These are phyloP conservation scores for Escallonia herrerae DNA, from an alignment of 129 eudicot genomes.

Conservation along the genomic window DNA sequence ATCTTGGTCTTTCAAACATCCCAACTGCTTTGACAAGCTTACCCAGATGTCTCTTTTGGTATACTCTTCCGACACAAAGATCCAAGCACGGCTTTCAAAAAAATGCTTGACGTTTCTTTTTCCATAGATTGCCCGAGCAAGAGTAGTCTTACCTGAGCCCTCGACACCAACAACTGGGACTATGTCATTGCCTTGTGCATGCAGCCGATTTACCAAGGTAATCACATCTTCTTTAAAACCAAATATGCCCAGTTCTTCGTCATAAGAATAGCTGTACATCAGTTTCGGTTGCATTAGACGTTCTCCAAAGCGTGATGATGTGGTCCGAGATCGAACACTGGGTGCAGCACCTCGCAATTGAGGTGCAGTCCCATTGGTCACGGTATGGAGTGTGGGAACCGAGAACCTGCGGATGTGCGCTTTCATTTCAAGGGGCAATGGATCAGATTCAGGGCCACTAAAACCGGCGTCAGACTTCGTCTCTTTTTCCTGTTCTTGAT, in stretches of 20 bases:
- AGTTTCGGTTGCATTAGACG: constrained; percentile 14
- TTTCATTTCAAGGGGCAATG: background rate
- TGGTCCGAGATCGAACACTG: constrained; percentile 12
- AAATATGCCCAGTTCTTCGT: constrained; percentile 27
- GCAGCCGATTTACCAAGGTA: constrained; percentile 15
- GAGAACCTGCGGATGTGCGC: background rate
- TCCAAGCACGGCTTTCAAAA: constrained; percentile 34
- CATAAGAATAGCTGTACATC: constrained; percentile 21
- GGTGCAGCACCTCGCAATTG: background rate
- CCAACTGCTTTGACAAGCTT: constrained; percentile 16
- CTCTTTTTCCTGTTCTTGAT: background rate
- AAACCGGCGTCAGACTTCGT: background rate
- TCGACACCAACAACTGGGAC: constrained; percentile 31
- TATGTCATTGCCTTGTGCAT: constrained; percentile 5
- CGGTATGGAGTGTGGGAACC: constrained; percentile 16
- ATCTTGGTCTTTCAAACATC: constrained; percentile 11
- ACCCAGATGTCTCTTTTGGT: constrained; percentile 10
- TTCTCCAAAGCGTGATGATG: background rate
- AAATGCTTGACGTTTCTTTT: constrained; percentile 26
- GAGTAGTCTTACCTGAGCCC: constrained; percentile 58
- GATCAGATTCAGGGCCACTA: background rate
- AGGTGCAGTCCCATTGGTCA: constrained; percentile 10
- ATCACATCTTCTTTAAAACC: constrained; percentile 24
- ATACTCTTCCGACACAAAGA: constrained; percentile 25
- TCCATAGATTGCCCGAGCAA: constrained; percentile 41